Conservation (phyloP, 345 rosid species). For the Linum trigynum region DNA sequence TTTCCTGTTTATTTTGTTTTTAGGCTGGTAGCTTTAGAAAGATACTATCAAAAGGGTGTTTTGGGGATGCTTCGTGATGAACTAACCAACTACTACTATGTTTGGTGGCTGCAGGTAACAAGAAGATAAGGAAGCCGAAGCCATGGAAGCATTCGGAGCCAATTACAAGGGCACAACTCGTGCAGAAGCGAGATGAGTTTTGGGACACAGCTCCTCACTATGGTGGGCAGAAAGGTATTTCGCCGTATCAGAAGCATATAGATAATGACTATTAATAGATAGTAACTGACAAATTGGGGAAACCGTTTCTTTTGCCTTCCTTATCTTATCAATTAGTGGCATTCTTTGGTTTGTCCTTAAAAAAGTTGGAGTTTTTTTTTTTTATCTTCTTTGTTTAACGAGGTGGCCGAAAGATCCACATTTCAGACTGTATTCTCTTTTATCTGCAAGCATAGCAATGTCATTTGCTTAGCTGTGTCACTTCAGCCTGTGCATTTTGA, state of each 20-base stretch:
- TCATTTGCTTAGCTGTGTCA: not conserved
- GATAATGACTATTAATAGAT: not conserved
- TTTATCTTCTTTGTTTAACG: not conserved
- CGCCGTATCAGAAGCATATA: not conserved
- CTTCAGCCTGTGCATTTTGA: not conserved
- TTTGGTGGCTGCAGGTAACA: constrained; percentile 34
- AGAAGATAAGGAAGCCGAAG: constrained; percentile 79
- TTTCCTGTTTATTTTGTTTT: not conserved
- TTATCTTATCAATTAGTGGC: no score
- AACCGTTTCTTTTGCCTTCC: not conserved
- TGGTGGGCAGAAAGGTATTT: constrained; percentile 72
- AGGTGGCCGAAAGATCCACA: not conserved
- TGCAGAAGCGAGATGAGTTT: constrained; percentile 77
- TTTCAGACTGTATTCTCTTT: not conserved
- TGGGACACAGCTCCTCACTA: constrained; percentile 98
- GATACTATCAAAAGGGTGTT: not conserved
- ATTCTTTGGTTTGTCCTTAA: no score
- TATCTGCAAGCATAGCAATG: not conserved
- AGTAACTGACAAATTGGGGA: constrained; percentile 1
- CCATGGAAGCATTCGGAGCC: constrained; percentile 85
- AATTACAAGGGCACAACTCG: constrained; percentile 56
- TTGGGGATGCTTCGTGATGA: not conserved
- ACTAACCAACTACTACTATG: constrained; percentile 1
- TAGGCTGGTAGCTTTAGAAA: not conserved
- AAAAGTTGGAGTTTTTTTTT: not conserved